A percentile compares a stretch with the other conserved stretches of the same genome.
Evolutionary conservation across 495 filamentous ascomycete species (phyloP).

Genomic region (Pyrenula massariospora): DNA sequence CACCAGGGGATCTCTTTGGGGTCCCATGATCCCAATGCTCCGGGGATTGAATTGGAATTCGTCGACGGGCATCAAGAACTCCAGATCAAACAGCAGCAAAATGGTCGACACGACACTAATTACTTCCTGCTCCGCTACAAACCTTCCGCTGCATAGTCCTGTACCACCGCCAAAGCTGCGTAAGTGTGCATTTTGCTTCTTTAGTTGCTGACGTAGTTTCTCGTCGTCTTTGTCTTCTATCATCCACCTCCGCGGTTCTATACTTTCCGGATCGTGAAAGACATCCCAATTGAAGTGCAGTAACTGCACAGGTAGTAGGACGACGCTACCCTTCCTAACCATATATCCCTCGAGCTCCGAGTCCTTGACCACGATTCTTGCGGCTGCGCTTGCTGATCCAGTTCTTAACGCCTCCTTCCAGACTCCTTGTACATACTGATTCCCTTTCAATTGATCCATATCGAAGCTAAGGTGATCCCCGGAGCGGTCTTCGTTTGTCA

Average conservation of each 20-base stretch:
- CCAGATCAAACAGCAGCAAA: slow-evolving; percentile 1
- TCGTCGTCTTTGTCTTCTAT: background rate
- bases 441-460: background rate
- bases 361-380: slow-evolving; percentile 1
- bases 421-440: slow-evolving; percentile 2
- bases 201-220: background rate
- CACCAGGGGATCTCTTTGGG: background rate
- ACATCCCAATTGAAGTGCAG: slow-evolving; percentile 2
- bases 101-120: slow-evolving; percentile 1
- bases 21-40: background rate
- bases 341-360: slow-evolving; percentile 3
- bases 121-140: slow-evolving; percentile 5
- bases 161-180: slow-evolving; percentile 4
- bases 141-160: slow-evolving; percentile 3
- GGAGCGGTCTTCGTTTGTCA: background rate
- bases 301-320: slow-evolving; percentile 1
- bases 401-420: slow-evolving; percentile 4
- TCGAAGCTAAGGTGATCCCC: slow-evolving; percentile 2
- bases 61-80: background rate
- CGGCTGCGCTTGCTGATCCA: slow-evolving; percentile 1
- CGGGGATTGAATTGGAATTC: background rate
- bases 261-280: slow-evolving; percentile 1
- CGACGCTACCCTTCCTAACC: slow-evolving; percentile 3
- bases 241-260: slow-evolving; percentile 1
- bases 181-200: background rate